These are phyloP conservation scores for Kurtzmaniella quercitrusa DNA, from an alignment of 1,139 yeast genomes.

Conservation along the genomic window DNA sequence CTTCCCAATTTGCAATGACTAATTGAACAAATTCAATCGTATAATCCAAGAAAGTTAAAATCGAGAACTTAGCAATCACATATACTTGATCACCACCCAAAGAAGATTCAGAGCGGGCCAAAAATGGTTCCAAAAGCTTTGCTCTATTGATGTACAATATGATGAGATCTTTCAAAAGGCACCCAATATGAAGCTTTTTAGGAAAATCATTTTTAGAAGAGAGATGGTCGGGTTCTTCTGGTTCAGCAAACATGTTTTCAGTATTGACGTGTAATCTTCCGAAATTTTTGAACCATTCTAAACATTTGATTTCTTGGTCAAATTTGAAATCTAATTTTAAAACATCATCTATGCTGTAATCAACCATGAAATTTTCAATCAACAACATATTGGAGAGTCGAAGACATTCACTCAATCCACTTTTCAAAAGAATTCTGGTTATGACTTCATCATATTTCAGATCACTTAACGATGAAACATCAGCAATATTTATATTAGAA, in stretches of 20 bases:
- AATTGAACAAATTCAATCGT: conserved; percentile 20
- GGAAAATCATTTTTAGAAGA: conserved; percentile 21
- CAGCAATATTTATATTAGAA: conserved; percentile 24
- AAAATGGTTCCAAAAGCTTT: conserved; percentile 49
- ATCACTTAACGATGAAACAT: conserved; percentile 12
- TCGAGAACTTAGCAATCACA: conserved; percentile 32
- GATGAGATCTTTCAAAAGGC: conserved; percentile 41
- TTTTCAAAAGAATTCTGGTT: conserved; percentile 32
- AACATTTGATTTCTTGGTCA: conserved; percentile 34
- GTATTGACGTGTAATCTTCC: conserved; percentile 11
- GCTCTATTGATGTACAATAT: conserved; percentile 46
- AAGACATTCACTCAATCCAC: conserved; percentile 48
- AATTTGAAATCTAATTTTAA: conserved; percentile 36
- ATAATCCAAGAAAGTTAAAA: conserved; percentile 35
- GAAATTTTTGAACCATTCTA: conserved; percentile 20
- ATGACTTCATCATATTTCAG: conserved; percentile 20
- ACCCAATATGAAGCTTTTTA: conserved; percentile 28
- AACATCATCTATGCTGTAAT: conserved; percentile 38
- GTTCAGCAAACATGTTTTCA: conserved; percentile 7
- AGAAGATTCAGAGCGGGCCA: conserved; percentile 33
- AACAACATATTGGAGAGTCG: conserved; percentile 47
- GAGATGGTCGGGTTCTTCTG: conserved; percentile 5
- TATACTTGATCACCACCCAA: conserved; percentile 23
- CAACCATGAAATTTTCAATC: conserved; percentile 49
- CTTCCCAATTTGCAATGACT: conserved; percentile 4